Conservation (phyloP, 495 filamentous ascomycete species). For the Oleoguttula mirabilis region DNA sequence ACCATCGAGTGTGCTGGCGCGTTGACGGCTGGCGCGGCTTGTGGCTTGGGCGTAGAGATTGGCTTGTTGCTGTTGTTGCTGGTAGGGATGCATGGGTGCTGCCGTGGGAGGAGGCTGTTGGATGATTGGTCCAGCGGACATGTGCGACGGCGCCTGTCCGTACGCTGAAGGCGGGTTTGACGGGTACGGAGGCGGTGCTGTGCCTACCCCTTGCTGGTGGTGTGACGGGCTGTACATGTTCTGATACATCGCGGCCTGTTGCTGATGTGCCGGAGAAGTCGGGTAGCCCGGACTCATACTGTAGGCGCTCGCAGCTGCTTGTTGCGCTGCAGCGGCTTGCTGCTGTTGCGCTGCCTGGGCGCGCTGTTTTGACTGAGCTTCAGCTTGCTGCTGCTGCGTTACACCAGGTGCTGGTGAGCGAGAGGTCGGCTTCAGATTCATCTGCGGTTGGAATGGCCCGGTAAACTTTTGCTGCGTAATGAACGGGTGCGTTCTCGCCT, state of each 20-base stretch:
- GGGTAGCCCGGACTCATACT: constrained; percentile 18
- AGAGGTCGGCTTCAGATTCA: constrained; percentile 81
- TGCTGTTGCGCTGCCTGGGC: constrained; percentile 50
- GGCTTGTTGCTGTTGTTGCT: constrained; percentile 45
- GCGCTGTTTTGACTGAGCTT: constrained; percentile 80
- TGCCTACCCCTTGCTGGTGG: constrained; percentile 55
- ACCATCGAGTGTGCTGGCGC: constrained; percentile 91
- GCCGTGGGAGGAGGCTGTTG: constrained; percentile 11
- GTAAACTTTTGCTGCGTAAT: constrained; percentile 98
- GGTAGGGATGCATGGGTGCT: constrained; percentile 23
- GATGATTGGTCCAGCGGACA: too few relatives aligned
- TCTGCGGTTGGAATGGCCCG: constrained; percentile 90
- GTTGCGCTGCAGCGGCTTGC: constrained; percentile 34
- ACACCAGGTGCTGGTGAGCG: constrained; percentile 88
- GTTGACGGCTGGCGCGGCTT: constrained; percentile 68
- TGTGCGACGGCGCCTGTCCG: constrained; percentile 12
- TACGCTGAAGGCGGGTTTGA: constrained; percentile 24
- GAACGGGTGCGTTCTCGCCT: constrained; percentile 95
- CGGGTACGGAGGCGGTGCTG: constrained; percentile 70
- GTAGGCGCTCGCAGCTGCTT: constrained; percentile 8
- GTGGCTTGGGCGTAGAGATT: constrained; percentile 82
- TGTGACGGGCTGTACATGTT: constrained; percentile 43
- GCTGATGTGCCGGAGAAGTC: constrained; percentile 1
- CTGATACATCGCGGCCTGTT: constrained; percentile 36
- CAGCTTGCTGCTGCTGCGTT: constrained; percentile 90